These are phyloP conservation scores for Davidsoniella eucalypti DNA, from an alignment of 2,329 filamentous ascomycete species.

Conservation along the genomic window DNA sequence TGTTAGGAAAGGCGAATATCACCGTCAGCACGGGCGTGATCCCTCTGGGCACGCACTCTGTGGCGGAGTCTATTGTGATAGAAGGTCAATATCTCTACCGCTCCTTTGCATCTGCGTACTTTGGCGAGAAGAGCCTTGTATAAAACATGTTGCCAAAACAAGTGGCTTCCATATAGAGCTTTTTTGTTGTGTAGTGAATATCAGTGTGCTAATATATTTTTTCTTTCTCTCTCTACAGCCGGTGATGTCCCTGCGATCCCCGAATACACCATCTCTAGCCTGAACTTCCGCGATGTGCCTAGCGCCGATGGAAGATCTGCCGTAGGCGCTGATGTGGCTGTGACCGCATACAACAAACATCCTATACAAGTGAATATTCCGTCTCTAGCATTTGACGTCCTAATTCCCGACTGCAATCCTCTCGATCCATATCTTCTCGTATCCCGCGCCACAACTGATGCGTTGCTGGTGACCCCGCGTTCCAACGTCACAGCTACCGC, in stretches of 20 bases:
- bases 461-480: slow-evolving; percentile 50
- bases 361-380: slow-evolving; percentile 64
- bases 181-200: slow-evolving; percentile 12
- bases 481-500: slow-evolving; percentile 52
- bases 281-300: slow-evolving; percentile 62
- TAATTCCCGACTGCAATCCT: slow-evolving; percentile 65
- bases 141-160: slow-evolving; percentile 13
- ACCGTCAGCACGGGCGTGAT: slow-evolving; percentile 65
- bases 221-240: slow-evolving; percentile 29
- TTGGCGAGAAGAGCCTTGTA: slow-evolving; percentile 37
- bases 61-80: slow-evolving; percentile 62
- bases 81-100: slow-evolving; percentile 64
- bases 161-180: slow-evolving; percentile 12
- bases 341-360: slow-evolving; percentile 59
- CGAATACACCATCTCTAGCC: slow-evolving; percentile 61
- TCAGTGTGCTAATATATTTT: slow-evolving; percentile 17
- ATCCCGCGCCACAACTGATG: slow-evolving; percentile 55
- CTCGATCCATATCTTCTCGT: slow-evolving; percentile 61
- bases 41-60: slow-evolving; percentile 56
- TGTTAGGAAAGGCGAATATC: slow-evolving; percentile 59
- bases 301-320: slow-evolving; percentile 35
- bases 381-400: slow-evolving; percentile 64
- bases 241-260: slow-evolving; percentile 62
- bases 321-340: slow-evolving; percentile 64
- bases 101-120: slow-evolving; percentile 43